phyloP scores from a whole-genome alignment of 345 rosid species.

The Euphorbia pulcherrima region DNA sequence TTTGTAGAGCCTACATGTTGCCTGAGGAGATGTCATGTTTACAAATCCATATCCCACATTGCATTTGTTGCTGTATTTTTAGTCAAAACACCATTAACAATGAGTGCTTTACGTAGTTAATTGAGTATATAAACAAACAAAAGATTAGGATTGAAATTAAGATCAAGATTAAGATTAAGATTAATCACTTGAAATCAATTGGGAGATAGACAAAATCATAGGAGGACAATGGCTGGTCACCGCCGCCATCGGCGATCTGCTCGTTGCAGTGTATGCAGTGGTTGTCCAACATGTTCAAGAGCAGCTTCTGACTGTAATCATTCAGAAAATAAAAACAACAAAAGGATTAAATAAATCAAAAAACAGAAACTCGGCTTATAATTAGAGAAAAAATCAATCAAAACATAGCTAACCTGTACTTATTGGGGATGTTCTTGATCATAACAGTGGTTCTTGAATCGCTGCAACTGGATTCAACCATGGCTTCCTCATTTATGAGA shows the following conservation, averaged over 20 bases:
- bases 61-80: conserved; percentile 65
- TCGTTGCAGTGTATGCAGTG: conserved; percentile 90
- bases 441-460: conserved; percentile 85
- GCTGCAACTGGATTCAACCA: conserved; percentile 45
- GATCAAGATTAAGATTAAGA: no score
- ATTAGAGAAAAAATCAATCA: background rate
- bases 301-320: conserved; percentile 24
- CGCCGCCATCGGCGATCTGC: conserved; percentile 44
- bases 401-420: conserved; percentile 54
- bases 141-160: background rate
- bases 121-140: background rate
- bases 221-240: conserved; percentile 59
- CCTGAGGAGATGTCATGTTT: conserved; percentile 88
- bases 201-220: conserved; percentile 94
- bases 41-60: conserved; percentile 98
- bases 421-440: conserved; percentile 98
- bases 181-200: conserved; percentile 74
- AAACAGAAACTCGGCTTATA: no score
- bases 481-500: conserved; percentile 47
- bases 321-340: background rate
- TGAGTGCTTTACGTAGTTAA: background rate
- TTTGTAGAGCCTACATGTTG: conserved; percentile 68
- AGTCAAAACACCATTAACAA: background rate
- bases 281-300: conserved; percentile 77
- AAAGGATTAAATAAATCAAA: background rate